Conservation (phyloP, 306 rosid genomes). For the Dalbergia oliveri region DNA sequence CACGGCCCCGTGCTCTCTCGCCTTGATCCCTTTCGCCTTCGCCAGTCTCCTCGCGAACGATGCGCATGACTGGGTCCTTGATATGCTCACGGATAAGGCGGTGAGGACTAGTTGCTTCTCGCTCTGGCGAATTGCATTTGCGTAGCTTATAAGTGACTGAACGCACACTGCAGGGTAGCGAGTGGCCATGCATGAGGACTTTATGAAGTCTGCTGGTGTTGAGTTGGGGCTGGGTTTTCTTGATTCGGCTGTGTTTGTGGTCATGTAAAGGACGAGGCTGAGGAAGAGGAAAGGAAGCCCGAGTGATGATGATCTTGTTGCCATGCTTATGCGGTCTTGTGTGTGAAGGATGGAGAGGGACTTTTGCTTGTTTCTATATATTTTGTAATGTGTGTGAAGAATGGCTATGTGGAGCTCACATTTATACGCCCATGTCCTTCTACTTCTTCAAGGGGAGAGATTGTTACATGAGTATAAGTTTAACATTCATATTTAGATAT, state of each 20-base stretch:
- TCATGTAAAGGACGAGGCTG: constrained; percentile 33
- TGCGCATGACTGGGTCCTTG: constrained; percentile 50
- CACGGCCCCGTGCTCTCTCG: constrained; percentile 55
- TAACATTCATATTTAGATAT: no score
- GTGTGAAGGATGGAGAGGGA: background rate
- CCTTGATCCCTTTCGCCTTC: constrained; percentile 42
- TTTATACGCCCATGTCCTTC: constrained; percentile 48
- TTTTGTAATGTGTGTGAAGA: no score
- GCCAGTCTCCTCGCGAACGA: constrained; percentile 50
- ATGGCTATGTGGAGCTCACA: background rate
- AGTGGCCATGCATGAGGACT: constrained; percentile 68
- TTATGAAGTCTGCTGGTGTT: constrained; percentile 53
- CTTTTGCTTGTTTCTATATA: background rate
- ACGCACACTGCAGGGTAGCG: constrained; percentile 66
- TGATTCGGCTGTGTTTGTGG: constrained; percentile 30
- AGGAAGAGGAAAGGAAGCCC: constrained; percentile 42
- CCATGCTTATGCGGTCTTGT: constrained; percentile 46
- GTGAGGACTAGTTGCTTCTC: constrained; percentile 56
- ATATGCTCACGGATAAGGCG: constrained; percentile 62
- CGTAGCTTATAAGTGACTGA: constrained; percentile 54
- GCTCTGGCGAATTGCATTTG: constrained; percentile 51
- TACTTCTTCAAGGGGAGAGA: no score
- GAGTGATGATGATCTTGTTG: constrained; percentile 35
- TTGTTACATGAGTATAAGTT: no score
- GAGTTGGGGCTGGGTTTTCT: constrained; percentile 42